Evolutionary conservation across 2,329 filamentous ascomycete species (phyloP).

Genomic region (Calonectria montana): DNA sequence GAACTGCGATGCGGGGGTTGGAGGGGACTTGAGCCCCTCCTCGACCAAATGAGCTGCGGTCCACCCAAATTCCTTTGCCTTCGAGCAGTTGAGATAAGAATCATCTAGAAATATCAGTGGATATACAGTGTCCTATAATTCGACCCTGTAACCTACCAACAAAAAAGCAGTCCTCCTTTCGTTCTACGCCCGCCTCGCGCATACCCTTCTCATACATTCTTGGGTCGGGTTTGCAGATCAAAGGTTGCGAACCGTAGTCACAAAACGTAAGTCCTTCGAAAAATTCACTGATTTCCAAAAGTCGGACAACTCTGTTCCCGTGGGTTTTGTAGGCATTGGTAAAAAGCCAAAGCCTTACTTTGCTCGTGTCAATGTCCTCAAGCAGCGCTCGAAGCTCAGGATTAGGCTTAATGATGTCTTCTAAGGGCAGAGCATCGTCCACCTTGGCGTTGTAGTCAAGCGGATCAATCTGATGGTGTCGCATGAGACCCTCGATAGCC

Average conservation of each 20-base stretch:
- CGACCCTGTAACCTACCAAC: slow-evolving; percentile 73
- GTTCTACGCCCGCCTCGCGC: slow-evolving; percentile 79
- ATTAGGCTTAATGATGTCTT: slow-evolving; percentile 84
- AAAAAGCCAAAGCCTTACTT: slow-evolving; percentile 92
- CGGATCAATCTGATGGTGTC: slow-evolving; percentile 94
- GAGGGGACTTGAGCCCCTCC: slow-evolving; percentile 73
- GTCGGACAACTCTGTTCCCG: slow-evolving; percentile 80
- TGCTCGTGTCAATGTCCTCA: slow-evolving; percentile 82
- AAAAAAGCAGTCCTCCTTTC: slow-evolving; percentile 84
- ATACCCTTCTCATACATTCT: slow-evolving; percentile 92
- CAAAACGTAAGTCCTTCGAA: slow-evolving; percentile 98
- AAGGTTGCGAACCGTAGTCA: slow-evolving; percentile 79
- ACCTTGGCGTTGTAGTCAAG: slow-evolving; percentile 95
- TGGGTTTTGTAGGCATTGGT: slow-evolving; percentile 97
- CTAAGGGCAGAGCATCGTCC: slow-evolving; percentile 92
- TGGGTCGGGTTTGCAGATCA: slow-evolving; percentile 88
- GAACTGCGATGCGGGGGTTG: slow-evolving; percentile 74
- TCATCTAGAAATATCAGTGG: slow-evolving; percentile 71
- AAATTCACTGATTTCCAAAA: slow-evolving; percentile 85
- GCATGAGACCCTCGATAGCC: slow-evolving; percentile 94
- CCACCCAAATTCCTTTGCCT: slow-evolving; percentile 86
- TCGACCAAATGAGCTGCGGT: slow-evolving; percentile 88
- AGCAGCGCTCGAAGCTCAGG: slow-evolving; percentile 80
- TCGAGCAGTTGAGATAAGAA: slow-evolving; percentile 83
- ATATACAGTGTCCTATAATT: background rate